Percentiles rank a stretch among this genome's conserved stretches.
phyloP scores from a whole-genome alignment of 2,329 filamentous ascomycete species.

The Ceratocystis huliohia region DNA sequence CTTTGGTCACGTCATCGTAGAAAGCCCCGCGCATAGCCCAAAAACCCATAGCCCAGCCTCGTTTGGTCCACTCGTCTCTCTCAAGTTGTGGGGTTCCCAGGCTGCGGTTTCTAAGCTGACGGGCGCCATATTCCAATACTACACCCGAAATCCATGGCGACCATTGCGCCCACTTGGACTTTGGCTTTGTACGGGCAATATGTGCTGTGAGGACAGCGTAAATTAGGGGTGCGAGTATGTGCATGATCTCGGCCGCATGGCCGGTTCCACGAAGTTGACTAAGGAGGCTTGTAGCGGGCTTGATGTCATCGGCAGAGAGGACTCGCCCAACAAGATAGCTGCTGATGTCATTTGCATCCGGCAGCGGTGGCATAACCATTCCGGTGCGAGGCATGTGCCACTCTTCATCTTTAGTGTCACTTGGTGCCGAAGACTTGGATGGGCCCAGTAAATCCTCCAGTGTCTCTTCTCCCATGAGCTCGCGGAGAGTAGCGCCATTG shows the following conservation, averaged over 20 bases:
- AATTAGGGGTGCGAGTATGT: conserved; percentile 76
- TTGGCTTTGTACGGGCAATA: conserved; percentile 14
- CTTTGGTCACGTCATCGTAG: conserved; percentile 81
- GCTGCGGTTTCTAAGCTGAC: conserved; percentile 65
- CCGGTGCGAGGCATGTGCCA: conserved; percentile 96
- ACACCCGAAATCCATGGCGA: conserved; percentile 81
- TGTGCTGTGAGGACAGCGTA: conserved; percentile 63
- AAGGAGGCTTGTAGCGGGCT: conserved; percentile 75
- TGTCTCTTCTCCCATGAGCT: conserved; percentile 33
- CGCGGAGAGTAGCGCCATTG: conserved; percentile 32
- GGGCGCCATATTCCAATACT: conserved; percentile 71
- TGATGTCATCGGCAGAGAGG: conserved; percentile 90
- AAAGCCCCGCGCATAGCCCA: conserved; percentile 96
- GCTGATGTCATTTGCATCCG: conserved; percentile 68
- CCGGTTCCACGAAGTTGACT: conserved; percentile 62
- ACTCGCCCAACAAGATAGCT: conserved; percentile 81
- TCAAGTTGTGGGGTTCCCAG: conserved; percentile 77
- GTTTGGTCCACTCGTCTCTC: conserved; percentile 74
- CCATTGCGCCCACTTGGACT: conserved; percentile 56
- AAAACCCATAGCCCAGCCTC: conserved; percentile 86
- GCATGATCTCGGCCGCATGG: conserved; percentile 76
- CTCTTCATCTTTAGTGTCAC: conserved; percentile 33
- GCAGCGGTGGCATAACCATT: conserved; percentile 69
- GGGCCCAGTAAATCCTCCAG: conserved; percentile 32
- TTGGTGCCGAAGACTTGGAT: conserved; percentile 46